These are phyloP conservation scores for Quercus parvula DNA, from an alignment of 306 rosid genomes.

Conservation along the genomic window DNA sequence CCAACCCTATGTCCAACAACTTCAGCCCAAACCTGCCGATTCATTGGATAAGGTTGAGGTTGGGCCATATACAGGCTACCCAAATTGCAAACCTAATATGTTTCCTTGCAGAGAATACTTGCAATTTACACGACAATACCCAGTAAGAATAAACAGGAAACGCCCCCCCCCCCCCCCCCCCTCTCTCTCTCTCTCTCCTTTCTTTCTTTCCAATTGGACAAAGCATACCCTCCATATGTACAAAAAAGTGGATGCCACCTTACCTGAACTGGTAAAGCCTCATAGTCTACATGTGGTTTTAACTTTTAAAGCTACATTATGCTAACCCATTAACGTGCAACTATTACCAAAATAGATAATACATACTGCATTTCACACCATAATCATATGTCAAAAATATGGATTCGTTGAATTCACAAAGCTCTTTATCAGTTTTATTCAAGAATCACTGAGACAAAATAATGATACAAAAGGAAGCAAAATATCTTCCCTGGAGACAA, in stretches of 20 bases:
- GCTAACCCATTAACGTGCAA: neutral
- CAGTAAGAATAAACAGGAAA: neutral
- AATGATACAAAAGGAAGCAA: conserved; percentile 11
- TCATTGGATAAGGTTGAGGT: too few species aligned
- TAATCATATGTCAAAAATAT: neutral
- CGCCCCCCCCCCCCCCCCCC: too few species aligned
- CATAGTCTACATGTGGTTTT: neutral
- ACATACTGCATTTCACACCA: neutral
- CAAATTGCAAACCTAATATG: too few species aligned
- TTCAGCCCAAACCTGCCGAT: neutral
- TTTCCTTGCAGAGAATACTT: too few species aligned
- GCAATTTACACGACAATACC: too few species aligned
- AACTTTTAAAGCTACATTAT: neutral
- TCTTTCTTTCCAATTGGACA: neutral
- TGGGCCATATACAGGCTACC: too few species aligned
- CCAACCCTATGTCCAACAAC: too few species aligned
- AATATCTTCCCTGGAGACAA: conserved; percentile 19
- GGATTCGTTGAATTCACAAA: neutral
- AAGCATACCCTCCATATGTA: neutral
- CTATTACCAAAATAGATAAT: neutral
- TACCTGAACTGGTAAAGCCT: neutral
- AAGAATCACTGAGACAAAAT: conserved; percentile 14
- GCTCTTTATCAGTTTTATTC: conserved; percentile 3
- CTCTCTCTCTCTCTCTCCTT: too few species aligned
- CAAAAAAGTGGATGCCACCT: neutral